These are phyloP conservation scores for Dryadomyces quercivorus DNA, from an alignment of 2,329 filamentous ascomycete species.

Conservation along the genomic window DNA sequence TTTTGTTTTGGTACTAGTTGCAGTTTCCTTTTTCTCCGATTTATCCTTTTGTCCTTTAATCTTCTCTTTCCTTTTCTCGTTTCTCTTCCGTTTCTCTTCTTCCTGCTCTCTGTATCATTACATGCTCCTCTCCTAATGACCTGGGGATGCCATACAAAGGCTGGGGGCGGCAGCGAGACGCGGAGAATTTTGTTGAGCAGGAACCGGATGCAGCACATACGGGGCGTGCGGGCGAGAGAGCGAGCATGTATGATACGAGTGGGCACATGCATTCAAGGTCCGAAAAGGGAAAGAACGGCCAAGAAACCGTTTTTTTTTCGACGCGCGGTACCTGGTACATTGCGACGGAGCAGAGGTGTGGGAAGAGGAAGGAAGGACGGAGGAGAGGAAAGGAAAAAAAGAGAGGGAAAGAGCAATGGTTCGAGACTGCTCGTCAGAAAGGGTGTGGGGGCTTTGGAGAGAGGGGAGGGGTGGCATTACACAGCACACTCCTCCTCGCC, in stretches of 20 bases:
- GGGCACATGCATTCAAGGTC: not conserved
- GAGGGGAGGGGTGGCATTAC: no score
- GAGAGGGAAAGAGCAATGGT: no score
- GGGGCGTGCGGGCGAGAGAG: constrained; percentile 25
- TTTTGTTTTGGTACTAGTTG: not conserved
- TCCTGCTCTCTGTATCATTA: not conserved
- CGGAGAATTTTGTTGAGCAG: constrained; percentile 33
- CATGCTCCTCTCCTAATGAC: no score
- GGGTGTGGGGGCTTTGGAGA: no score
- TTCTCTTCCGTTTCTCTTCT: not conserved
- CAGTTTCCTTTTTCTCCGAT: not conserved
- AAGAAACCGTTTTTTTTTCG: not conserved
- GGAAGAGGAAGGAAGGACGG: no score
- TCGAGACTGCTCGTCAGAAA: no score
- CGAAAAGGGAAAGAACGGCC: not conserved
- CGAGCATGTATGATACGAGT: constrained; percentile 6
- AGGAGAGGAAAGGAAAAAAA: no score
- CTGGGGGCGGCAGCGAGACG: constrained; percentile 17
- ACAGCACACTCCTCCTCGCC: no score
- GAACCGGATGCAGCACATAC: constrained; percentile 26
- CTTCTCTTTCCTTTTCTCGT: not conserved
- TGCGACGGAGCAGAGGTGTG: not conserved
- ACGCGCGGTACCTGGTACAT: not conserved
- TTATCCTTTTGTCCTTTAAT: not conserved
- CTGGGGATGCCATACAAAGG: no score